Conservation (phyloP, 1,284 basidiomycete genomes). For the Leccinum subrobustum region DNA sequence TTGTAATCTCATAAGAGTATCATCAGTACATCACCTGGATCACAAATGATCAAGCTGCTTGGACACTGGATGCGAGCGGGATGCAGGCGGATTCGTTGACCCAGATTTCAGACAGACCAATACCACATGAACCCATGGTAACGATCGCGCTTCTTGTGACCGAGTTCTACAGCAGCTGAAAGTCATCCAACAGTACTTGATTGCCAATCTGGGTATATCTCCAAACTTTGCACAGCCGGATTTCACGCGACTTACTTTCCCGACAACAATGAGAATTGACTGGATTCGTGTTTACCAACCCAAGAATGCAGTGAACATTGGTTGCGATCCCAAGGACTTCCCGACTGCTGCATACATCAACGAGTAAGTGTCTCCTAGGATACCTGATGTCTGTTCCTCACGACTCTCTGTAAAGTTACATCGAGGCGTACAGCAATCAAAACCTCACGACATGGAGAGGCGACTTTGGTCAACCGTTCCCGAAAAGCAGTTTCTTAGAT, state of each 20-base stretch:
- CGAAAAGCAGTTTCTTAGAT: slow-evolving; percentile 54
- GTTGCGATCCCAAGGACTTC: slow-evolving; percentile 78
- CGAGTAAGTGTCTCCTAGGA: slow-evolving; percentile 42
- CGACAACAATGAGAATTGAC: slow-evolving; percentile 72
- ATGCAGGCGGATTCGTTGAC: slow-evolving; percentile 65
- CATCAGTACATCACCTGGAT: slow-evolving; percentile 84
- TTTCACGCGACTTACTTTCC: slow-evolving; percentile 65
- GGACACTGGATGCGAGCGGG: slow-evolving; percentile 75
- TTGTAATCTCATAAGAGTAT: slow-evolving; percentile 5
- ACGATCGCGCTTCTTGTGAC: slow-evolving; percentile 12
- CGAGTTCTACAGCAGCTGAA: slow-evolving; percentile 3
- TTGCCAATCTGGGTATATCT: slow-evolving; percentile 83
- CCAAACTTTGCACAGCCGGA: slow-evolving; percentile 73
- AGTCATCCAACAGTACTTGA: slow-evolving; percentile 55
- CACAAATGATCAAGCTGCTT: slow-evolving; percentile 59
- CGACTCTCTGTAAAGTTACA: slow-evolving; percentile 38
- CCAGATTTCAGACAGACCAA: slow-evolving; percentile 69
- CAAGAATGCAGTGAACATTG: slow-evolving; percentile 64
- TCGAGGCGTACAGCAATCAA: slow-evolving; percentile 52
- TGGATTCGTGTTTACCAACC: slow-evolving; percentile 85
- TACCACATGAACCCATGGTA: slow-evolving; percentile 86
- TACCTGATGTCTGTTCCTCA: slow-evolving; percentile 18
- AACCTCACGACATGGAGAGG: slow-evolving; percentile 60
- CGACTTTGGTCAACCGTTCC: slow-evolving; percentile 59
- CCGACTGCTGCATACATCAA: slow-evolving; percentile 79